Evolutionary conservation across 1,139 yeast species (phyloP).

Genomic region (Saccharomyces hybrid): DNA sequence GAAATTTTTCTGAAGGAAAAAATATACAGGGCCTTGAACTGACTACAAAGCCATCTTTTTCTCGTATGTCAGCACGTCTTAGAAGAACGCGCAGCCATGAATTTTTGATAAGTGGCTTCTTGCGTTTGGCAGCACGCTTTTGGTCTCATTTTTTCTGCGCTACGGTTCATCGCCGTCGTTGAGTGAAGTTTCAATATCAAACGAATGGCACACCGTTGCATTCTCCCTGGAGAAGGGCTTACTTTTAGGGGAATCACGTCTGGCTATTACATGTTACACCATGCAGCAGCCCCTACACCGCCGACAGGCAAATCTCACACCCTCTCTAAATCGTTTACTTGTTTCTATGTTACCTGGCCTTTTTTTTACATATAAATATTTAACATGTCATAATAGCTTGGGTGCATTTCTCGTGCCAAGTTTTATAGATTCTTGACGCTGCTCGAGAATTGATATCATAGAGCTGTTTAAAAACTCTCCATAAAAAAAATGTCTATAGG

Average conservation of each 20-base stretch:
- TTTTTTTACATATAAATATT: constrained; percentile 8
- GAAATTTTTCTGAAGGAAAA: neutral
- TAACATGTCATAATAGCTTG: neutral
- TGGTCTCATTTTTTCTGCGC: neutral
- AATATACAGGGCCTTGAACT: neutral
- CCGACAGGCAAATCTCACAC: constrained; percentile 5
- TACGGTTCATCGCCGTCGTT: neutral
- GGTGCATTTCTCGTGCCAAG: neutral
- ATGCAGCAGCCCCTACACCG: constrained; percentile 6
- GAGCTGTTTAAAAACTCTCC: neutral
- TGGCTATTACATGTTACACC: constrained; percentile 1
- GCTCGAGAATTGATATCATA: neutral
- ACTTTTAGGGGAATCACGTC: constrained; percentile 4
- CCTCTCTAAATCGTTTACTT: neutral
- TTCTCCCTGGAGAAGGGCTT: constrained; percentile 1
- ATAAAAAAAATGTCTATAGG: neutral
- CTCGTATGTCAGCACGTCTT: neutral
- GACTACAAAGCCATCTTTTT: constrained; percentile 1
- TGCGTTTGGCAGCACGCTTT: neutral
- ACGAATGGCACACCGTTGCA: constrained; percentile 1
- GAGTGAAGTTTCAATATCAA: constrained; percentile 1
- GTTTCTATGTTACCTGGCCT: constrained; percentile 1
- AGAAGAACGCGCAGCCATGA: neutral
- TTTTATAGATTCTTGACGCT: neutral
- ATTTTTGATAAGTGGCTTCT: neutral